Base-by-base conservation (phyloP, 345 rosid species). In the Salix dunnii region DNA sequence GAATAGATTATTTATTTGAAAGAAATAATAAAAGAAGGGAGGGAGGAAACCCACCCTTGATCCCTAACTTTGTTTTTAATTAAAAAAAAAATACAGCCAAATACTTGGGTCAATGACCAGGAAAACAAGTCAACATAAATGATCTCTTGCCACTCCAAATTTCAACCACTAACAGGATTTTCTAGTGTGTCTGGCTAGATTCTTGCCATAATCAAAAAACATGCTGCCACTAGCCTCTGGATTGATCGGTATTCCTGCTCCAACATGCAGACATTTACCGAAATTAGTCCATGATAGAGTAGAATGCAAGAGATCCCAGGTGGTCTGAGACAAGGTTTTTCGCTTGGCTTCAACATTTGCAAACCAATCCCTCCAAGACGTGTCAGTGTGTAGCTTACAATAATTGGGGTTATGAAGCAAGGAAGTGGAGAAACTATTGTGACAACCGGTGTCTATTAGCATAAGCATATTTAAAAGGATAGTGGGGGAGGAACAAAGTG, bases 381-480 rank as follows among this genome's bases (percentile, higher is more conserved):
- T n/a, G 17, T 8, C 23, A 6, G 2, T 20, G 20, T 7, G 7
- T 51, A 10, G 63, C 63, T 53, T 23, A n/a, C 63, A 58, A 10
- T 61, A 31, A 9, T 33, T 58, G 28, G 72, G 65, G 18, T 7
- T n/a, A 0, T n/a, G 71, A 62, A 2, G 21, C 4, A 31, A 9
- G 42, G 27, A 38, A 81, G 78, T 78, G 88, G 89, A 77, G 79
- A 77, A 83, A 87, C 81, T 79, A 48, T 79, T 83, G 60, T 64
- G 87, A 86, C 80, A 9, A 23, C 70, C 48, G 18, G 76, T 82
- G 81, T 77, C 90, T 86, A 82, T 78, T 79, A 84, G 38, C 84
- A 78, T 65, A 81, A 83, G 80, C 79, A 81, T 80, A 63, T 75
- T 79, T 74, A 23, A 81, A 70, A 67, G 27, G 31, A 72, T 62